These are phyloP conservation scores for Hypoxylon sp. DNA, from an alignment of 2,329 filamentous ascomycete species.

Conservation along the genomic window DNA sequence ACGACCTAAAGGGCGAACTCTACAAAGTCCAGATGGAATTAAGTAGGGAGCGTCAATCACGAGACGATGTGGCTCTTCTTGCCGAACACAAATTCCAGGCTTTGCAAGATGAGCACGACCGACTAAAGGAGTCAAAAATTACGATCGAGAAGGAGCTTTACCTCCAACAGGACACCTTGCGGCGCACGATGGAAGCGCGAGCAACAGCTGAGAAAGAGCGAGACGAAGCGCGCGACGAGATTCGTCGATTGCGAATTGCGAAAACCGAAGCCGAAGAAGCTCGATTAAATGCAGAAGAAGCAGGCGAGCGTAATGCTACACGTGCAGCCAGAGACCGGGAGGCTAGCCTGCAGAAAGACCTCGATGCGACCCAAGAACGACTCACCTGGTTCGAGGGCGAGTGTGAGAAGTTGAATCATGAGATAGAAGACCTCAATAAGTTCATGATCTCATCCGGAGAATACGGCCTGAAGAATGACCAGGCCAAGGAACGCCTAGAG, in stretches of 20 bases:
- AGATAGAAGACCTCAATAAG: conserved; percentile 87
- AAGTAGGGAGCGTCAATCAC: conserved; percentile 89
- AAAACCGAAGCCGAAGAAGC: conserved; percentile 88
- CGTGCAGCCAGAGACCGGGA: conserved; percentile 83
- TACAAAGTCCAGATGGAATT: conserved; percentile 88
- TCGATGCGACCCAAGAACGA: conserved; percentile 80
- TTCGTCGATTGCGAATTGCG: conserved; percentile 81
- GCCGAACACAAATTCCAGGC: conserved; percentile 86
- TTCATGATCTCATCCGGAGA: conserved; percentile 89
- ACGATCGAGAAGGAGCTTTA: conserved; percentile 98
- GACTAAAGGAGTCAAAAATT: conserved; percentile 92
- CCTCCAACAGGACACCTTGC: conserved; percentile 88
- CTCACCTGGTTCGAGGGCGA: conserved; percentile 83
- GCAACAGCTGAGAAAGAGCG: conserved; percentile 84
- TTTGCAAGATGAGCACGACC: conserved; percentile 84
- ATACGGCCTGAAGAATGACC: conserved; percentile 88
- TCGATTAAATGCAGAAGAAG: conserved; percentile 80
- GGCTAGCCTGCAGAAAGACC: conserved; percentile 76
- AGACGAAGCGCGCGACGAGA: conserved; percentile 86
- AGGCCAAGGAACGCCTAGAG: conserved; percentile 92
- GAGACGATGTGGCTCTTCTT: conserved; percentile 91
- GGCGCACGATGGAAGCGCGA: conserved; percentile 84
- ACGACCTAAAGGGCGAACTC: conserved; percentile 84
- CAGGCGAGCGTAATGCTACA: conserved; percentile 81
- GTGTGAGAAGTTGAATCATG: conserved; percentile 75